Base-by-base conservation (phyloP, 2,329 filamentous ascomycete species). In the Trichothecium roseum region DNA sequence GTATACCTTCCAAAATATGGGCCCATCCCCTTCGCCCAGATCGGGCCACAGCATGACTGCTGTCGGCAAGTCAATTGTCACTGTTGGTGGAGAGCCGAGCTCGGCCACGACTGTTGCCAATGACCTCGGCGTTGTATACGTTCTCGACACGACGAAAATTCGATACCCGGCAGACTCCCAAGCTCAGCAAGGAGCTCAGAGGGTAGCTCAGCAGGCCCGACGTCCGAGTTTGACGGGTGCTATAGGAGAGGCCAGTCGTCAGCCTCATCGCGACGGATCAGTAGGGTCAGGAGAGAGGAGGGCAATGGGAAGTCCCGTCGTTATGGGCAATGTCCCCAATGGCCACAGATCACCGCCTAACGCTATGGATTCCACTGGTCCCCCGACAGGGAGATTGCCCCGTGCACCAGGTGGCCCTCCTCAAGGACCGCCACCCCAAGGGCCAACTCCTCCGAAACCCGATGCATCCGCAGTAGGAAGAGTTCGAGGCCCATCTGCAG, bases 1-100 rank as follows among this genome's bases (percentile, higher is more conserved):
- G 91, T 98, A 96, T 57, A 98, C 91, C 26, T 98, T 98, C 60
- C 91, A 98, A 53, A 98, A 98, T 53, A 98, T 98, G 91, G 91
- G 91, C 0, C 88, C 88, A 3, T 93, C 88, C 1, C 91, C 91
- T 0, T 95, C 88, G 3, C 80, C 91, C 22, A 74, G 91, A 40
- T 96, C 89, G 13, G 91, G 91, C 2, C 91, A 98, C 57, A 95
- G 87, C 57, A 96, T 98, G 91, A 96, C 91, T 3, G 80, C 87
- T 3, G 85, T 89, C 42, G 86, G 85, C 20, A 95, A 94, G 57
- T 84, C 88, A 40, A 81, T 98, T 42, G 81, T 96, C 32, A 85
- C 96, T 28, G 69, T 96, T 22, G 93, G 85, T 27, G 91, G 91
- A 44, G 93, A 98, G 57, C 91, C 91, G 12, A 96, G 88, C 56